Evolutionary conservation across 2,329 filamentous ascomycete species (phyloP).

Genomic region (Colletotrichum tropicicola): DNA sequence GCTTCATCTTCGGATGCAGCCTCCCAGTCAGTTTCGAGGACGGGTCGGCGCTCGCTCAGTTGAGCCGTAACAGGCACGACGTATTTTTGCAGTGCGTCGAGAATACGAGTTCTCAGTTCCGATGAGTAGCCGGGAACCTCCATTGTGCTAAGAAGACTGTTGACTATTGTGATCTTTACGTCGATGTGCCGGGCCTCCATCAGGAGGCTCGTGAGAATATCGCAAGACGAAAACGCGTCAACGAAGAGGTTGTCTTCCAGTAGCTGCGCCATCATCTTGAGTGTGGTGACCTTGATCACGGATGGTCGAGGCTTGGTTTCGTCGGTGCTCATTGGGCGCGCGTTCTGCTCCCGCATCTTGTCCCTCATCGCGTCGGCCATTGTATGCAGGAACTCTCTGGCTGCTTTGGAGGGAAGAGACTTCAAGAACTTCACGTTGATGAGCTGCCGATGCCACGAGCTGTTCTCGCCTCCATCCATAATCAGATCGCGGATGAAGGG

Average conservation of each 20-base stretch:
- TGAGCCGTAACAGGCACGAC: conserved; percentile 39
- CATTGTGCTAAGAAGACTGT: conserved; percentile 37
- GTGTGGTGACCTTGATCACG: conserved; percentile 43
- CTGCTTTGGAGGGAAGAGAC: conserved; percentile 36
- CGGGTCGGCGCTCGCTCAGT: conserved; percentile 39
- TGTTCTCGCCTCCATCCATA: conserved; percentile 38
- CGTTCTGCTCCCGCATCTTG: conserved; percentile 37
- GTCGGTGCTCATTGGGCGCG: neutral
- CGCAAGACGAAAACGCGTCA: conserved; percentile 34
- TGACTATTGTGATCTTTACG: conserved; percentile 38
- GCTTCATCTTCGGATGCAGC: neutral
- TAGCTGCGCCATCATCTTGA: conserved; percentile 48
- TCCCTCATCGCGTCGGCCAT: conserved; percentile 39
- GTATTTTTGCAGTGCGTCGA: conserved; percentile 37
- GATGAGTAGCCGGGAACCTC: conserved; percentile 25
- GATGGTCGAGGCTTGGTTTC: neutral
- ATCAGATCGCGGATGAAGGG: conserved; percentile 41
- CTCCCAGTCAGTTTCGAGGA: conserved; percentile 40
- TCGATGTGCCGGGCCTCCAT: conserved; percentile 42
- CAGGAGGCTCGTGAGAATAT: conserved; percentile 41
- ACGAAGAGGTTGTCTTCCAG: conserved; percentile 40
- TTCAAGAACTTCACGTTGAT: conserved; percentile 38
- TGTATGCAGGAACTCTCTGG: conserved; percentile 36
- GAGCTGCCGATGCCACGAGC: conserved; percentile 43
- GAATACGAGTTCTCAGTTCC: conserved; percentile 31